phyloP scores from a whole-genome alignment of 208 protist genomes.

The Naegleria lovaniensis region DNA sequence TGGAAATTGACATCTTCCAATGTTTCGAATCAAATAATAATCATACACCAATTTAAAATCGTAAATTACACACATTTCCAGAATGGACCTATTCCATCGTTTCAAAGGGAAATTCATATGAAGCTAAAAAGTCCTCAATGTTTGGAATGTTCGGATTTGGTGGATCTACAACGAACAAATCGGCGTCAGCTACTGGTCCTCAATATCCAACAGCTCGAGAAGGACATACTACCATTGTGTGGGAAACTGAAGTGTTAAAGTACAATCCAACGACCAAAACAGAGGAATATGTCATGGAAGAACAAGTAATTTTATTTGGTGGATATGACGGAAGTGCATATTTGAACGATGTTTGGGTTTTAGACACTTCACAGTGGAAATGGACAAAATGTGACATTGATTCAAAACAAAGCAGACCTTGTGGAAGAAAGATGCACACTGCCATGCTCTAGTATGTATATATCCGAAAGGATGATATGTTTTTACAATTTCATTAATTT shows the following conservation, averaged over 20 bases:
- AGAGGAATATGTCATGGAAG: constrained; percentile 13
- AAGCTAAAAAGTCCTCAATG: background rate
- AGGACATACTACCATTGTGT: background rate
- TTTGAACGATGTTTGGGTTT: constrained; percentile 20
- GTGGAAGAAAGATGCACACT: background rate
- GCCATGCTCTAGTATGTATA: background rate
- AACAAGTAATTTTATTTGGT: constrained; percentile 24
- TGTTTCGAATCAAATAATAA: too few relatives aligned
- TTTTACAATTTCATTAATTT: too few relatives aligned
- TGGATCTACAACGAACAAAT: background rate
- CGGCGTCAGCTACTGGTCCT: background rate
- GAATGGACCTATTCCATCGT: background rate
- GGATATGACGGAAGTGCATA: background rate
- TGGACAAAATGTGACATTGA: background rate
- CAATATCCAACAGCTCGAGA: background rate
- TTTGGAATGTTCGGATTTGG: background rate
- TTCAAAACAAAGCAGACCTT: background rate
- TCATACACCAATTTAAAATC: too few relatives aligned
- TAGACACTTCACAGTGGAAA: background rate
- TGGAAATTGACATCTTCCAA: background rate
- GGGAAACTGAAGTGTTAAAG: background rate
- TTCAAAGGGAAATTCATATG: constrained; percentile 5
- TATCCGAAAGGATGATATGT: too few relatives aligned
- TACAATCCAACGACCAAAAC: background rate
- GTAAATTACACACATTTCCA: too few relatives aligned